Evolutionary conservation across 495 filamentous ascomycete species (phyloP).

Genomic region (Astrothelium macrocarpum): DNA sequence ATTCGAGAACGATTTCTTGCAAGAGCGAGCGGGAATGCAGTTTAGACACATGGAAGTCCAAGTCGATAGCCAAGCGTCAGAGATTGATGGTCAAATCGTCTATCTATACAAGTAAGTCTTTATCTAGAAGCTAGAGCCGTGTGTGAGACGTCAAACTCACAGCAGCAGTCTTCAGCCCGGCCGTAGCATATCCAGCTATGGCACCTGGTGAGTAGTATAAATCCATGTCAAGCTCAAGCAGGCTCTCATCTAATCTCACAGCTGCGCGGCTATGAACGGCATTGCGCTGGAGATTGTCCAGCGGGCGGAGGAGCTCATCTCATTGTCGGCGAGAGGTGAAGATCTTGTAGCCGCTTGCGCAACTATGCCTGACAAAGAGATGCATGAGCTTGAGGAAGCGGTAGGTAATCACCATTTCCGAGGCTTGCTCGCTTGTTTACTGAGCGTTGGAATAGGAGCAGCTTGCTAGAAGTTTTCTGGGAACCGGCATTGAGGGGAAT

Average conservation of each 20-base stretch:
- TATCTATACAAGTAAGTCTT: conserved; percentile 65
- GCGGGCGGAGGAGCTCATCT: conserved; percentile 66
- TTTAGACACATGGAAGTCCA: conserved; percentile 87
- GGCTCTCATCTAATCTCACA: no score
- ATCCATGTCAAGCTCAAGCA: no score
- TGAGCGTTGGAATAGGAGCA: conserved; percentile 15
- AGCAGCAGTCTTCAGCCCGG: conserved; percentile 44
- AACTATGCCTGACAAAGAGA: conserved; percentile 49
- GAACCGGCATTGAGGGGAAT: conserved; percentile 14
- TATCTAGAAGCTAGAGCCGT: background rate
- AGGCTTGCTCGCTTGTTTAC: background rate
- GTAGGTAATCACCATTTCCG: conserved; percentile 26
- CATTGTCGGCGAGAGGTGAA: conserved; percentile 60
- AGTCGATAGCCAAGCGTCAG: conserved; percentile 50
- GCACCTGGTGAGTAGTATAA: conserved; percentile 46
- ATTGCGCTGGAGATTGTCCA: conserved; percentile 61
- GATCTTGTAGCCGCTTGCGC: conserved; percentile 65
- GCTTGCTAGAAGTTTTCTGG: conserved; percentile 23
- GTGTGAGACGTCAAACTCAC: conserved; percentile 12
- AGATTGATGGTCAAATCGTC: conserved; percentile 63
- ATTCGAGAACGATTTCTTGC: conserved; percentile 64
- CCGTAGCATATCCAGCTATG: conserved; percentile 71
- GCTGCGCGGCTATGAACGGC: conserved; percentile 76
- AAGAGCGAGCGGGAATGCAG: conserved; percentile 45
- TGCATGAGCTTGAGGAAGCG: conserved; percentile 51